Conservation (phyloP, 345 rosid species). For the Rhodomyrtus tomentosa region DNA sequence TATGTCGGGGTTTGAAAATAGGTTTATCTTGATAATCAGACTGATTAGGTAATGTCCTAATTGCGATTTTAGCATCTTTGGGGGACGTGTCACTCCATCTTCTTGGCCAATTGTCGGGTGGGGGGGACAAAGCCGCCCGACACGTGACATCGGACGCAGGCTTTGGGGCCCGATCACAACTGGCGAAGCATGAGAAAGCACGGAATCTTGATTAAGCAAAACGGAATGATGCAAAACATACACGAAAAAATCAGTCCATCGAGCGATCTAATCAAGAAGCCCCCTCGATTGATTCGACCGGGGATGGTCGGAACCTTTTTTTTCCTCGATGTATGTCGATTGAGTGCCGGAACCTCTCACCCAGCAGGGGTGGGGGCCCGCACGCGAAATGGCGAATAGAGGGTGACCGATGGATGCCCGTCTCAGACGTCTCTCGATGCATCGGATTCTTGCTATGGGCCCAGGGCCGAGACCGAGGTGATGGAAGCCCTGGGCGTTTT, state of each 20-base stretch:
- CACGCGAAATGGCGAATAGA: background rate
- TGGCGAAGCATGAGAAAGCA: background rate
- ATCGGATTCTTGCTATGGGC: background rate
- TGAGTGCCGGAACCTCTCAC: background rate
- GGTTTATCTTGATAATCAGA: background rate
- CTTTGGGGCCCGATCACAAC: background rate
- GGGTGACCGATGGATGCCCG: background rate
- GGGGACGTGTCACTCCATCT: background rate
- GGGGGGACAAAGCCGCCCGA: background rate
- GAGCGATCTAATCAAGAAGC: background rate
- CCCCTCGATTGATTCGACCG: background rate
- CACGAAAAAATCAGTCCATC: background rate
- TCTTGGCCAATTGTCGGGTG: background rate
- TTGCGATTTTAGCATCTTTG: background rate
- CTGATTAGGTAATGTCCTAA: fast-evolving
- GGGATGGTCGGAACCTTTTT: background rate
- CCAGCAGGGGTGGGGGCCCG: background rate
- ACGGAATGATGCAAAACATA: background rate
- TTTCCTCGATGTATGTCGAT: background rate
- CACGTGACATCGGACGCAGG: background rate
- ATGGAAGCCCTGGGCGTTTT: background rate
- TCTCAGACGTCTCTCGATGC: background rate
- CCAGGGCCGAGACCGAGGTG: background rate
- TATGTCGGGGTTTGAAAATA: no score
- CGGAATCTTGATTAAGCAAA: background rate